Base-by-base conservation (phyloP, 139 green algal species). In the Chlamydomonas eustigma region DNA sequence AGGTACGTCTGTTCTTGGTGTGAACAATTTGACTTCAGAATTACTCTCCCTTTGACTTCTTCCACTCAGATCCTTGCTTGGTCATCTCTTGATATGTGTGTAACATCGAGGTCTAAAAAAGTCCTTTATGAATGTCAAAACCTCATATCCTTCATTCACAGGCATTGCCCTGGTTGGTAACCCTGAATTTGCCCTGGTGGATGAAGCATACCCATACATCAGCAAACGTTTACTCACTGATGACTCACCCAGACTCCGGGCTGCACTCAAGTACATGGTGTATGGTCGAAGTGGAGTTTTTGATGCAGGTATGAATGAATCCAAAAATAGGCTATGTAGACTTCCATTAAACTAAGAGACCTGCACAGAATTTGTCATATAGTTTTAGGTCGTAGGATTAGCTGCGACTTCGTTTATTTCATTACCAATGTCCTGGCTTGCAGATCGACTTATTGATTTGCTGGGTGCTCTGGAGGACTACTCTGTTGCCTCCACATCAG, bases 121-220 rank as follows among this genome's bases (percentile, higher is more conserved):
- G n/a, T n/a, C n/a, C n/a, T n/a, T n/a, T n/a, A n/a, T n/a, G n/a
- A n/a, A n/a, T n/a, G n/a, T n/a, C n/a, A n/a, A n/a, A n/a, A n/a
- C n/a, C n/a, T n/a, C n/a, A 58, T 58, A 76, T 73, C 18, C 58
- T 28, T 28, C 24, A 8, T 28, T 8, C 22, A 4, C 76, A 77
- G 91, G 91, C 36, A 95, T 95, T 52, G 91, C 91, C 24, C 86
- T 96, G 34, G 88, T 93, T 5, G 90, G 89, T 78, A 86, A 97
- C 86, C 87, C 91, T 2, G 90, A 97, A 50, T 99, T 99, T 87
- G 95, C 95, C 3, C 88, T 99, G 51, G 92, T 99, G 39, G 94
- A 99, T 66, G 95, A 98, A 79, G 93, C 93, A n/a, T 98, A 96
- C 86, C 95, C 95, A 22, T 99, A 98, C 91, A 92, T 99, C 68